These are phyloP conservation scores for Teunomyces lycoperdinae DNA, from an alignment of 805 yeast species.

Conservation along the genomic window DNA sequence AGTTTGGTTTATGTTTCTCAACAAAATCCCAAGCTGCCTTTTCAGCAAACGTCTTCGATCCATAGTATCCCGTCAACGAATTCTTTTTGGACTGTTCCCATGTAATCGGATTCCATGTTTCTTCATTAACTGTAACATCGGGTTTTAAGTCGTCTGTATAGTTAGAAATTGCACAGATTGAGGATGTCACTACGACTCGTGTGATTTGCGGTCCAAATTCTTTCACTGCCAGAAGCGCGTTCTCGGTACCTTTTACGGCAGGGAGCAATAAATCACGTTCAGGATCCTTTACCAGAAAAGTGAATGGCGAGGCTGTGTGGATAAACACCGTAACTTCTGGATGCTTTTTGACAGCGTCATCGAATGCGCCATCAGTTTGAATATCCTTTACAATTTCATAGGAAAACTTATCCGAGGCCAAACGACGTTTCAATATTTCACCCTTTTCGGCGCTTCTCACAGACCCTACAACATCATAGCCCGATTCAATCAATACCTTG, in stretches of 20 bases:
- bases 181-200: constrained; percentile 51
- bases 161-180: constrained; percentile 12
- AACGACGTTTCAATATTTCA: constrained; percentile 12
- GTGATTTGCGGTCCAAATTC: constrained; percentile 44
- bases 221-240: constrained; percentile 45
- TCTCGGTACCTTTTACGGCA: constrained; percentile 54
- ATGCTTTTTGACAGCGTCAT: constrained; percentile 39
- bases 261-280: constrained; percentile 54
- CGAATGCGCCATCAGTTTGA: constrained; percentile 42
- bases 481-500: constrained; percentile 23
- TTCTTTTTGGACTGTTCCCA: constrained; percentile 46
- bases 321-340: constrained; percentile 43
- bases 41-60: constrained; percentile 19
- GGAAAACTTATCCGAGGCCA: constrained; percentile 14
- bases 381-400: constrained; percentile 37
- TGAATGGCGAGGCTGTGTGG: constrained; percentile 54
- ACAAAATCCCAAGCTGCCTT: constrained; percentile 22
- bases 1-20: constrained; percentile 19
- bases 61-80: constrained; percentile 32
- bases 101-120: constrained; percentile 52
- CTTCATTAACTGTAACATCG: constrained; percentile 39
- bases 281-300: constrained; percentile 39
- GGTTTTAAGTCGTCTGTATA: constrained; percentile 8
- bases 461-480: constrained; percentile 51
- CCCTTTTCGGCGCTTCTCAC: constrained; percentile 36